Percentiles rank a stretch among this genome's conserved stretches.
Conservation (phyloP, 352 stramenopile species). For the Chrysophaeum taylorii region DNA sequence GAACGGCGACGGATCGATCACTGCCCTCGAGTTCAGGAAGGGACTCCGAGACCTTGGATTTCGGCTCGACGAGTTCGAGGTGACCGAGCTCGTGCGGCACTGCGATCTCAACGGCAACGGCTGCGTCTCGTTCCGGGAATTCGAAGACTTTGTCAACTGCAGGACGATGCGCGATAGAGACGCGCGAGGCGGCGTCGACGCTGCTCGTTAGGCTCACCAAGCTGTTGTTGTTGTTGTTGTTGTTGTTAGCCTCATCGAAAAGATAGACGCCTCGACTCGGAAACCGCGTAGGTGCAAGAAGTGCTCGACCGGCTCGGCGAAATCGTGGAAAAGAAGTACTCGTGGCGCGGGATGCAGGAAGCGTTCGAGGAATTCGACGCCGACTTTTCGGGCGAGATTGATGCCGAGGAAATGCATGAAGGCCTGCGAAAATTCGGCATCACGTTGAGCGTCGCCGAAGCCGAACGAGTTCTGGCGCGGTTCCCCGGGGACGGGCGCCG, state of each 20-base stretch:
- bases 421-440: background rate
- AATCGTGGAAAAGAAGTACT: background rate
- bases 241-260: too few species aligned
- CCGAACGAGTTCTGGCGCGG: background rate
- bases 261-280: too few species aligned
- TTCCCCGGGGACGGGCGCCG: background rate
- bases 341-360: background rate
- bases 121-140: background rate
- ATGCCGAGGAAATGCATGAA: background rate
- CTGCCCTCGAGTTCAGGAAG: background rate
- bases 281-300: background rate
- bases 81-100: background rate
- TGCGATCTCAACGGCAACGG: constrained; percentile 3
- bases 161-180: too few species aligned
- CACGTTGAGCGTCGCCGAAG: background rate
- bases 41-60: background rate
- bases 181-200: too few species aligned
- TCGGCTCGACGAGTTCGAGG: background rate
- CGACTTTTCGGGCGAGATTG: background rate
- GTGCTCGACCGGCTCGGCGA: background rate
- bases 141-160: background rate
- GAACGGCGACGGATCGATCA: background rate
- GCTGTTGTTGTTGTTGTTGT: too few species aligned
- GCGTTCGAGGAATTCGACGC: background rate
- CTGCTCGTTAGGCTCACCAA: too few species aligned